phyloP scores from a whole-genome alignment of 768 basidiomycete genomes.

The Pulveroboletus sp. region DNA sequence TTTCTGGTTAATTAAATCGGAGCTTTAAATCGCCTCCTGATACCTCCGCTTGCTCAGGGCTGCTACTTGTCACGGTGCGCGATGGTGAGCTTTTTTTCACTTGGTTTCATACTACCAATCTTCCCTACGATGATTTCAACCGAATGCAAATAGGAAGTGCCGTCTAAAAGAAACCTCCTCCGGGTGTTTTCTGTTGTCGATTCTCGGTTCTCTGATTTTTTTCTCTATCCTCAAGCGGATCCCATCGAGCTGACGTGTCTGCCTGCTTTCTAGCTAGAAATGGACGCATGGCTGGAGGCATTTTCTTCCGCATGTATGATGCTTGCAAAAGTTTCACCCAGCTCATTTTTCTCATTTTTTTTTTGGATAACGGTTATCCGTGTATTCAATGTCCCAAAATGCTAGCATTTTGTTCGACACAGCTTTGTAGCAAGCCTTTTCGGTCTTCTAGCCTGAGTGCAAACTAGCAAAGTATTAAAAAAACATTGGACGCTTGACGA shows the following conservation, averaged over 20 bases:
- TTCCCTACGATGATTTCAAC: constrained; percentile 28
- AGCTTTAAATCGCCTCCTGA: constrained; percentile 20
- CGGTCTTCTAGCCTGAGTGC: not conserved
- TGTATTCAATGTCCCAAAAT: constrained; percentile 12
- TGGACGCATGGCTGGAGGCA: not conserved
- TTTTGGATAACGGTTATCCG: constrained; percentile 15
- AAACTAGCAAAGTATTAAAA: not conserved
- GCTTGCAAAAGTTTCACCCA: not conserved
- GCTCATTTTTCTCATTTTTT: not conserved
- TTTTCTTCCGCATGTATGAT: not conserved
- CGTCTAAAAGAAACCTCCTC: constrained; percentile 28
- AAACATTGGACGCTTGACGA: no score
- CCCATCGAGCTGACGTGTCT: constrained; percentile 5
- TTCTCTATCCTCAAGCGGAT: not conserved
- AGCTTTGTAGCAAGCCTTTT: not conserved
- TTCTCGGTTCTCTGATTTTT: constrained; percentile 32
- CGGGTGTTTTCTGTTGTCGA: constrained; percentile 31
- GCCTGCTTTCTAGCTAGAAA: constrained; percentile 2
- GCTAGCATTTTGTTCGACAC: constrained; percentile 13
- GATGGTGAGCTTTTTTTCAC: not conserved
- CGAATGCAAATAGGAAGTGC: constrained; percentile 38
- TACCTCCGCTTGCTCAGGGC: constrained; percentile 1
- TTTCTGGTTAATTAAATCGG: constrained; percentile 29
- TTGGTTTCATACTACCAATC: not conserved
- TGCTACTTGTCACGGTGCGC: no score